Base-by-base conservation (phyloP, 768 basidiomycete species). In the Xerocomellus intermedius region DNA sequence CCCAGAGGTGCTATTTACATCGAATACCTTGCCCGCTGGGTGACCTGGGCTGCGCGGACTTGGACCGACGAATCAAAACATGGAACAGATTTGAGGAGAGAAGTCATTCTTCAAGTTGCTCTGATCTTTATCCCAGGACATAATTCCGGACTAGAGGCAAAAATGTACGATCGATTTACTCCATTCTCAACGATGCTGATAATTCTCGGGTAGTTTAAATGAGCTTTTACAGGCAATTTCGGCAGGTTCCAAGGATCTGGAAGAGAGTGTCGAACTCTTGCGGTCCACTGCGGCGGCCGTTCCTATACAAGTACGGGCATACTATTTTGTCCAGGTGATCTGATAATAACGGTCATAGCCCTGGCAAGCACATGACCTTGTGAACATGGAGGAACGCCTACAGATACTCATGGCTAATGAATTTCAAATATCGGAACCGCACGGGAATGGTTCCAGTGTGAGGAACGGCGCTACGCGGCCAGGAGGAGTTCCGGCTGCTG, bases 11-110 rank as follows among this genome's bases (percentile, higher is more conserved):
- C 67, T 8, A 76, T 82, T 1, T 84, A 84, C 63, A 75, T 79
- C 42, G 69, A 76, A 51, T 87, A 84, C 60, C 72, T 91, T 10
- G 84, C 86, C 12, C 80, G 82, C 49, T 93, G 91, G 91, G 80
- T 73, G 5, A 72, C 76, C 21, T 92, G 90, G 89, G 73, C 76
- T 30, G 66, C 80, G 24, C 74, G 79, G 36, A 72, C 64, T 13
- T 78, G 73, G 71, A 70, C 70, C 9, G 63, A 57, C 17, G 67
- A 66, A 21, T 55, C 70, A 12, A 64, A 68, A 30, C 58, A 64
- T 14, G 78, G 76, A 26, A 60, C 61, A 16, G 75, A 81, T 52
- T 53, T 84, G 30, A 74, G 73, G 54, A 81, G 75, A 52, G 77
- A 82, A 39, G 64, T 75, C 1, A 68, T 83, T 24, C 62, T 76